Conservation (phyloP, 2,329 filamentous ascomycete species). For the Sarocladiaceae sp. region DNA sequence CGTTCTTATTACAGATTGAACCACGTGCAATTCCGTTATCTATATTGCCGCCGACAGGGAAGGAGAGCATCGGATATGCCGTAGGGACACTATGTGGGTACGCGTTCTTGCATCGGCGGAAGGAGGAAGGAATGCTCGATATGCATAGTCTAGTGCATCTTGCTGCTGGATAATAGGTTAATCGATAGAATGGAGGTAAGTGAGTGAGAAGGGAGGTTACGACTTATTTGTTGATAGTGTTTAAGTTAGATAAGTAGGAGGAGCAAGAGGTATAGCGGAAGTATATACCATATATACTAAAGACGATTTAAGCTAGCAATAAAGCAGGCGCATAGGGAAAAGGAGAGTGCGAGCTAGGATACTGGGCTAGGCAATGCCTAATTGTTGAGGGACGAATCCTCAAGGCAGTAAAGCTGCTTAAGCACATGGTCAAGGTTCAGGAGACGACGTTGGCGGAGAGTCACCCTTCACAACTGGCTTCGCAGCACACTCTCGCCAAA, state of each 20-base stretch:
- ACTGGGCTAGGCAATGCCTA: not conserved
- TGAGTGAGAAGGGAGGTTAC: not conserved
- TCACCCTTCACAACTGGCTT: not conserved
- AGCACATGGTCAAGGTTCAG: not conserved
- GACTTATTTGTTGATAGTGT: not conserved
- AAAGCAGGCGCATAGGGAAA: no score
- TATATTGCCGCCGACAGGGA: conserved; percentile 20
- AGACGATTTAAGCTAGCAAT: not conserved
- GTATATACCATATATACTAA: not conserved
- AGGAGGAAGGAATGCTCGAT: conserved; percentile 18
- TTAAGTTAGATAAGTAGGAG: not conserved
- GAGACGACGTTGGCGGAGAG: not conserved
- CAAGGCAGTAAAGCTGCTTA: not conserved
- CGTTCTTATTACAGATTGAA: conserved; percentile 35
- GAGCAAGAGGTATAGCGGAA: not conserved
- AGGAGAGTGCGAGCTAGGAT: not conserved
- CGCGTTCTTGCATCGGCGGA: conserved; percentile 23
- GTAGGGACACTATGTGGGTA: conserved; percentile 29
- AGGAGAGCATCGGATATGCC: conserved; percentile 18
- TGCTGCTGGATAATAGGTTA: not conserved
- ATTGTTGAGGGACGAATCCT: not conserved
- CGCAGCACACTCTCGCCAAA: not conserved
- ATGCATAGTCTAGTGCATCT: not conserved
- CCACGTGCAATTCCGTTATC: conserved; percentile 32
- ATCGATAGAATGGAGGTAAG: not conserved